These are phyloP conservation scores for Candida dubliniensis DNA, from an alignment of 1,139 yeast genomes.

Conservation along the genomic window DNA sequence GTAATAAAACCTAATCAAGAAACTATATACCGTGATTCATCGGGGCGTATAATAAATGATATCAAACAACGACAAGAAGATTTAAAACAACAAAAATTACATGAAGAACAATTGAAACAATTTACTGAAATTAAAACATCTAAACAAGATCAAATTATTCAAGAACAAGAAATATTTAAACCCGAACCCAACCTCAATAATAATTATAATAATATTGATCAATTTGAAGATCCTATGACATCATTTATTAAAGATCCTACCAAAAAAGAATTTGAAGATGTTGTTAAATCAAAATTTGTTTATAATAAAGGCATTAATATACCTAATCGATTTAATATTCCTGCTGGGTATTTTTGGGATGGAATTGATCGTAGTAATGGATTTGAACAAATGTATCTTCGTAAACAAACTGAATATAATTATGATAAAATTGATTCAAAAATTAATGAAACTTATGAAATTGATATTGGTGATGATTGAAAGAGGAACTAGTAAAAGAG, in stretches of 20 bases:
- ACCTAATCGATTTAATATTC: constrained; percentile 71
- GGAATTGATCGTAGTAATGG: constrained; percentile 91
- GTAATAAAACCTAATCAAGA: background rate
- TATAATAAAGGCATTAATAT: constrained; percentile 55
- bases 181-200: too few species aligned
- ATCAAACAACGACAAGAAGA: constrained; percentile 31
- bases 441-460: constrained; percentile 27
- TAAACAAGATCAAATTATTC: constrained; percentile 16
- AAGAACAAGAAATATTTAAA: constrained; percentile 40
- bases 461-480: constrained; percentile 20
- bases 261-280: constrained; percentile 41
- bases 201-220: constrained; percentile 17
- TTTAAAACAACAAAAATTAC: constrained; percentile 34
- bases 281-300: constrained; percentile 16
- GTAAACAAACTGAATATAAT: constrained; percentile 50
- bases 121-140: constrained; percentile 11
- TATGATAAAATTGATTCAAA: constrained; percentile 17
- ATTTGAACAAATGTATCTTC: constrained; percentile 69
- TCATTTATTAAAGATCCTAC: constrained; percentile 28
- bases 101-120: constrained; percentile 20
- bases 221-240: constrained; percentile 70
- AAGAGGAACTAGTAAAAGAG: background rate
- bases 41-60: constrained; percentile 37
- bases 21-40: constrained; percentile 42
- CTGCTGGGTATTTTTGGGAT: constrained; percentile 89